These are phyloP conservation scores for Picea abies DNA, from an alignment of 83 land plant genomes.

Conservation along the genomic window DNA sequence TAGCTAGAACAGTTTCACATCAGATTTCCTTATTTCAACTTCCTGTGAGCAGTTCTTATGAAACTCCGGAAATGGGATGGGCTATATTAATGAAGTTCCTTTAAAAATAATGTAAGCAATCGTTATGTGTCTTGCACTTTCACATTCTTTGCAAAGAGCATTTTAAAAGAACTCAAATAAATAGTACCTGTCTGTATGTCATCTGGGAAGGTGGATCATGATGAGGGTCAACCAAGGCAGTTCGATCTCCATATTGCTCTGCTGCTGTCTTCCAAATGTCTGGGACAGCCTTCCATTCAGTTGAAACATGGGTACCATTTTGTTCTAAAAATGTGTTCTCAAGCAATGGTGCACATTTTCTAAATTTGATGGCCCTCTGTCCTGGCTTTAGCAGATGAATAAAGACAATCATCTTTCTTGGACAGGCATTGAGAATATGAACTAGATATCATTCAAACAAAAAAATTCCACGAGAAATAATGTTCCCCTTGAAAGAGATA, in stretches of 20 bases:
- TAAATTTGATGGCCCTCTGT: slow-evolving; percentile 13
- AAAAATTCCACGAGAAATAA: neutral
- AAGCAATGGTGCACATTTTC: slow-evolving; percentile 57
- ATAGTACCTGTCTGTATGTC: slow-evolving; percentile 75
- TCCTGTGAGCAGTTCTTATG: neutral
- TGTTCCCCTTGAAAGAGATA: neutral
- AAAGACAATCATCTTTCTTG: neutral
- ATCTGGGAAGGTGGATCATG: slow-evolving; percentile 72
- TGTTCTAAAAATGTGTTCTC: slow-evolving; percentile 37
- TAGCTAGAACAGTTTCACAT: neutral
- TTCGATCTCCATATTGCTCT: slow-evolving; percentile 67
- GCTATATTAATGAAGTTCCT: neutral
- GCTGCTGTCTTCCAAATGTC: slow-evolving; percentile 89
- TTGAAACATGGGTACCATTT: slow-evolving; percentile 19
- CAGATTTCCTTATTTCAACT: neutral
- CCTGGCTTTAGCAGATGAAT: slow-evolving; percentile 3
- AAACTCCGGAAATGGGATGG: neutral
- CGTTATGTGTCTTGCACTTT: neutral
- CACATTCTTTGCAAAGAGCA: neutral
- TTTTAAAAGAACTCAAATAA: too few relatives aligned
- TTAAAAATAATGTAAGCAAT: neutral
- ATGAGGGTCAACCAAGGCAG: slow-evolving; percentile 83
- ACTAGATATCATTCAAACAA: neutral
- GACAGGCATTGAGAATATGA: slow-evolving; percentile 8
- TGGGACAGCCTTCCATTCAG: slow-evolving; percentile 77